phyloP scores from a whole-genome alignment of 768 basidiomycete species.

The Suillus alpinus region DNA sequence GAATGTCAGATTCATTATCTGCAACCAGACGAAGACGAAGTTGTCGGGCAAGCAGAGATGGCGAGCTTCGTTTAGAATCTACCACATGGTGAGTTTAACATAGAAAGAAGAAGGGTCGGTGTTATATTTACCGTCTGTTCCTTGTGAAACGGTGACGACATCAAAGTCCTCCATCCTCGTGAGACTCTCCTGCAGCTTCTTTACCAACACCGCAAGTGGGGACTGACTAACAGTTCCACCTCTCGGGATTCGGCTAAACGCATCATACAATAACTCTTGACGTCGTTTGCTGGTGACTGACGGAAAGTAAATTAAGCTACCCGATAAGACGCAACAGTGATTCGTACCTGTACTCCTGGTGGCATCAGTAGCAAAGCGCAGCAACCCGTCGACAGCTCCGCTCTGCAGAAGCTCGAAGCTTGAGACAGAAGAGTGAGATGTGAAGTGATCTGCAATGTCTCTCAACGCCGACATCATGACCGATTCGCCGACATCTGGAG shows the following conservation, averaged over 20 bases:
- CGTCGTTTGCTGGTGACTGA: conserved; percentile 64
- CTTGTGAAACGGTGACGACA: conserved; percentile 84
- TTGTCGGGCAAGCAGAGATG: conserved; percentile 89
- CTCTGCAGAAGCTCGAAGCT: conserved; percentile 96
- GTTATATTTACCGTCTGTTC: conserved; percentile 63
- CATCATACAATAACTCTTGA: conserved; percentile 76
- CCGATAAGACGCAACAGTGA: conserved; percentile 5
- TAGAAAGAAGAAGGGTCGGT: background rate
- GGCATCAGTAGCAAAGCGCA: conserved; percentile 76
- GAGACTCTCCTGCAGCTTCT: conserved; percentile 93
- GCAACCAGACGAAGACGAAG: conserved; percentile 88
- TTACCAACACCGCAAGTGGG: conserved; percentile 77
- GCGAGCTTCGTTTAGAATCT: conserved; percentile 91
- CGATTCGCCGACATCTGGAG: conserved; percentile 55
- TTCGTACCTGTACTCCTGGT: conserved; percentile 39
- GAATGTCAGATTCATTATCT: conserved; percentile 85
- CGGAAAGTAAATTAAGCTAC: conserved; percentile 7
- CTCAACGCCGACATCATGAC: conserved; percentile 59
- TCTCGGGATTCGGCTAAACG: conserved; percentile 61
- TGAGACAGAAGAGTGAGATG: conserved; percentile 77
- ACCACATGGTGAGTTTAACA: background rate
- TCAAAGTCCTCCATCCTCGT: conserved; percentile 96
- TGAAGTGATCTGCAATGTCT: conserved; percentile 79
- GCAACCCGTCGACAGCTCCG: conserved; percentile 84
- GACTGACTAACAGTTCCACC: conserved; percentile 45